A percentile compares a stretch with the other conserved stretches of the same genome.
Evolutionary conservation across 768 basidiomycete genomes (phyloP).

Genomic region (Leucosporidium scottii): DNA sequence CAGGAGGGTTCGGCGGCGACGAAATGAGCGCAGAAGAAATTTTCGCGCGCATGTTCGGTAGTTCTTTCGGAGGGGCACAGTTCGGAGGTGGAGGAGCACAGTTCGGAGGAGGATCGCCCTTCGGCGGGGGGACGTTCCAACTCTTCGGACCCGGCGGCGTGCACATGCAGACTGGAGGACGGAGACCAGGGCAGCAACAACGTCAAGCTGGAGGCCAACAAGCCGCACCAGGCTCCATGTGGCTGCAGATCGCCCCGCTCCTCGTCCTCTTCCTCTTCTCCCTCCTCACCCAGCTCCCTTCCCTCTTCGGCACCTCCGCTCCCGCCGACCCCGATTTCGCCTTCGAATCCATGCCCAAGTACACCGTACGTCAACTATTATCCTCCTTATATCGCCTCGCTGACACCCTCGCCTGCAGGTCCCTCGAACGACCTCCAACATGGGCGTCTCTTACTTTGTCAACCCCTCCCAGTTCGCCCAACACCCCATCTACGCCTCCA

Average conservation of each 20-base stretch:
- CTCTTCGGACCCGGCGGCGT: slow-evolving; percentile 27
- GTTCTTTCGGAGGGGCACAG: no score
- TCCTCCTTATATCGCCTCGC: no score
- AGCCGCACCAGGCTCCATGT: not conserved
- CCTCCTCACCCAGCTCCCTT: slow-evolving; percentile 24
- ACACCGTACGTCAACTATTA: slow-evolving; percentile 5
- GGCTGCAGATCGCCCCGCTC: slow-evolving; percentile 71
- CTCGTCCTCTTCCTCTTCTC: slow-evolving; percentile 43
- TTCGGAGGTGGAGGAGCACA: slow-evolving; percentile 1
- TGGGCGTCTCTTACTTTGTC: slow-evolving; percentile 74
- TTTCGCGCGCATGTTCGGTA: no score
- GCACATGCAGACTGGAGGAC: slow-evolving; percentile 13
- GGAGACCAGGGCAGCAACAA: not conserved
- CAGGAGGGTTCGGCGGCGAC: slow-evolving; percentile 1
- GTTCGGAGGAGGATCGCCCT: slow-evolving; percentile 49
- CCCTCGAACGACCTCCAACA: slow-evolving; percentile 54
- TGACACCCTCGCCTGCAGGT: not conserved
- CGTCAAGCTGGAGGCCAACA: not conserved
- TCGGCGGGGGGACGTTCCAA: slow-evolving; percentile 19
- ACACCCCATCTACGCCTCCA: slow-evolving; percentile 57
- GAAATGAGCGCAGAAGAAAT: not conserved
- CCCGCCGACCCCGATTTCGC: slow-evolving; percentile 73
- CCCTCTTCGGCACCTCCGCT: slow-evolving; percentile 43
- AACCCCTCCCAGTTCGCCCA: slow-evolving; percentile 64
- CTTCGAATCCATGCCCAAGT: slow-evolving; percentile 45